Conservation (phyloP, 2,329 filamentous ascomycete species). For the Aspergillus pseudoglaucus region DNA sequence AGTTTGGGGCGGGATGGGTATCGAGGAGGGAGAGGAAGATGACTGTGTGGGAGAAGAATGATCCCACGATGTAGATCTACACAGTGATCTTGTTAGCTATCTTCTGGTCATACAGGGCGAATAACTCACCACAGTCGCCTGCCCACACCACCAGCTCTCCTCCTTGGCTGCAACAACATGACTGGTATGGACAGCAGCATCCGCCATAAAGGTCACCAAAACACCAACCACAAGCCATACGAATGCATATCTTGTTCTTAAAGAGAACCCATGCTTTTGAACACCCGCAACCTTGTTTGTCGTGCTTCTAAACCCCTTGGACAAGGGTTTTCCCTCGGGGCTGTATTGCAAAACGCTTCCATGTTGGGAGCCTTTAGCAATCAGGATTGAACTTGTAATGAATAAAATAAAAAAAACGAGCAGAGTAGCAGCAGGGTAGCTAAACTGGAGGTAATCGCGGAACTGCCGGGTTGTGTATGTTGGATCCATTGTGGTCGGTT, state of each 20-base stretch:
- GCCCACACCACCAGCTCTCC: conserved; percentile 74
- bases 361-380: too few relatives aligned
- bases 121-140: conserved; percentile 63
- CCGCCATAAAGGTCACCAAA: conserved; percentile 67
- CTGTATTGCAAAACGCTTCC: too few relatives aligned
- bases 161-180: conserved; percentile 64
- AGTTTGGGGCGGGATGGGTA: conserved; percentile 70
- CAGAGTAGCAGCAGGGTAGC: too few relatives aligned
- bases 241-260: conserved; percentile 41
- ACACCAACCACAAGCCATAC: conserved; percentile 66
- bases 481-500: too few relatives aligned
- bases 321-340: too few relatives aligned
- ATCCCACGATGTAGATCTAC: conserved; percentile 77
- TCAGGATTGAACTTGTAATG: too few relatives aligned
- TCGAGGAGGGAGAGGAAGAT: conserved; percentile 83
- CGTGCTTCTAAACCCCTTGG: too few relatives aligned
- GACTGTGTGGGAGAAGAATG: conserved; percentile 80
- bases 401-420: too few relatives aligned
- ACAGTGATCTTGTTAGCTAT: conserved; percentile 8
- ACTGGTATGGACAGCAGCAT: conserved; percentile 64
- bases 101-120: background rate
- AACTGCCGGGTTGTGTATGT: too few relatives aligned
- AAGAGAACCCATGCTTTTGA: too few relatives aligned
- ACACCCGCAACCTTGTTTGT: too few relatives aligned
- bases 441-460: too few relatives aligned